Evolutionary conservation across 2,329 filamentous ascomycete species (phyloP).

Genomic region (Sarocladium brachiariae): DNA sequence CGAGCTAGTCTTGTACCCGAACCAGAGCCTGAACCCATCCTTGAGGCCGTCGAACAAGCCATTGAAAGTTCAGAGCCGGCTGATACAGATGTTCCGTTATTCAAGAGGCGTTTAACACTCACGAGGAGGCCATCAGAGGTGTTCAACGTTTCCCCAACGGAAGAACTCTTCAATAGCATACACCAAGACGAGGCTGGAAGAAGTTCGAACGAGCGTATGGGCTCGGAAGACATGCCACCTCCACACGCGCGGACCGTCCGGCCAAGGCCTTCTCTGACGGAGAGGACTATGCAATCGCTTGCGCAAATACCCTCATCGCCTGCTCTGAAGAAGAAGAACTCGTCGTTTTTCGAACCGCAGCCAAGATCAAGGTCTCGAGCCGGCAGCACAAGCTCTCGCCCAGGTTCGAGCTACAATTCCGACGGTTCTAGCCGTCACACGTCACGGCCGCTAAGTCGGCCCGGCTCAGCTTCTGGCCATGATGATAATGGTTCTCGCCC

Average conservation of each 20-base stretch:
- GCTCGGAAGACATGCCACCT: conserved; percentile 11
- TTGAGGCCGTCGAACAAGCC: conserved; percentile 16
- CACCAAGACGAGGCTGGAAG: conserved; percentile 18
- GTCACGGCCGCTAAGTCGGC: conserved; percentile 45
- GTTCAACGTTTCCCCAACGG: conserved; percentile 19
- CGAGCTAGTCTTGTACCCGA: conserved; percentile 16
- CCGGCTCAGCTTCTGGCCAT: conserved; percentile 46
- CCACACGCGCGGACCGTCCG: conserved; percentile 18
- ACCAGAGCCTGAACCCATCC: conserved; percentile 17
- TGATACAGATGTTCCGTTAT: conserved; percentile 18
- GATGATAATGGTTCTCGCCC: conserved; percentile 38
- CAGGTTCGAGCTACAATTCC: conserved; percentile 54
- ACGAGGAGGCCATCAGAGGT: conserved; percentile 24
- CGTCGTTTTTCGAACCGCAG: conserved; percentile 58
- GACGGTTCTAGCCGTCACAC: conserved; percentile 48
- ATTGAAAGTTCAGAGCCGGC: conserved; percentile 15
- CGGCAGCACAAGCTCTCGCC: conserved; percentile 38
- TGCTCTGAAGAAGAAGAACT: conserved; percentile 55
- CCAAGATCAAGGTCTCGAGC: conserved; percentile 49
- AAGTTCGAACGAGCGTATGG: conserved; percentile 14
- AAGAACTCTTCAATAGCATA: conserved; percentile 12
- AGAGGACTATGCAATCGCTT: conserved; percentile 81
- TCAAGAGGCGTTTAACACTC: conserved; percentile 21
- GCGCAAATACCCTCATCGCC: conserved; percentile 74
- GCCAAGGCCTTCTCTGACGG: conserved; percentile 58